Evolutionary conservation across 1,139 yeast genomes (phyloP).

Genomic region (Starmera stellimalicola): DNA sequence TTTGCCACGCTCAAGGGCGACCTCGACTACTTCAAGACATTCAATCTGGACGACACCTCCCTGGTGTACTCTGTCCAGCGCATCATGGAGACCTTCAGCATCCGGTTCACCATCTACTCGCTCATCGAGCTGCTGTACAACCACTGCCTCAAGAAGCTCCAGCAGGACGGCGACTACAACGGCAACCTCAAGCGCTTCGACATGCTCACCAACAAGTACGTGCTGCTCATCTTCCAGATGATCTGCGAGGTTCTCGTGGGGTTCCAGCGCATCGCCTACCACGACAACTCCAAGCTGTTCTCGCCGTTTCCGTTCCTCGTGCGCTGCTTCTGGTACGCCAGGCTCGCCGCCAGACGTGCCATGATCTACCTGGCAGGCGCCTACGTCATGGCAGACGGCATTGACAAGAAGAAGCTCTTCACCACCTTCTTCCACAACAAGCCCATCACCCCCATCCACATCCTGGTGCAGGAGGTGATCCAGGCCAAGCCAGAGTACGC

Average conservation of each 20-base stretch:
- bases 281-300: background rate
- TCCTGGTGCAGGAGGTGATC: background rate
- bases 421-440: background rate
- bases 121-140: background rate
- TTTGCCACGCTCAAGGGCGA: conserved; percentile 1
- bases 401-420: background rate
- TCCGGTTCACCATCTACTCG: background rate
- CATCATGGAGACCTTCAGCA: background rate
- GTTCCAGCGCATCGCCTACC: background rate
- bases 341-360: background rate
- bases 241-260: background rate
- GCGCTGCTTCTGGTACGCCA: background rate
- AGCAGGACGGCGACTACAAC: background rate
- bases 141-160: background rate
- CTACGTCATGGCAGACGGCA: background rate
- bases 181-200: background rate
- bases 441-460: background rate
- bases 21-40: background rate
- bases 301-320: background rate
- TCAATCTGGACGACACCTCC: background rate
- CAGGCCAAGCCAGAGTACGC: background rate
- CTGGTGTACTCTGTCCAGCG: background rate
- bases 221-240: background rate
- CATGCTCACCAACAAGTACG: background rate
- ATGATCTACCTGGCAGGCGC: background rate